Evolutionary conservation across 2,329 filamentous ascomycete genomes (phyloP), one percentile per base, ranked within the genome.

Genomic region (Neocatenulostroma microsporum): DNA sequence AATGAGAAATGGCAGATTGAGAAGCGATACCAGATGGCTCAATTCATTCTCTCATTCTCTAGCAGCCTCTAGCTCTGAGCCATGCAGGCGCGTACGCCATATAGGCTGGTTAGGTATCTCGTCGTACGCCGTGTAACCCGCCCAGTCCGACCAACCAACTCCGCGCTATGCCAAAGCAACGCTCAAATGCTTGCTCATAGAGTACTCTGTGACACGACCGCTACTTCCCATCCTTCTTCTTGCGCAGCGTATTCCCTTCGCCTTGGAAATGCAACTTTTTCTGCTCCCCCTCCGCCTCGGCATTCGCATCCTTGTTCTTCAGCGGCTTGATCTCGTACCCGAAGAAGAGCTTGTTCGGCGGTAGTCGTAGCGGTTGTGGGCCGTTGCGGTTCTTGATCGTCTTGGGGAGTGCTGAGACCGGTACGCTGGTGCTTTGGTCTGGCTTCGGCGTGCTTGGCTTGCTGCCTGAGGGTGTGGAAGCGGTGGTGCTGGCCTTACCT

Each of bases 341-440:
- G 46, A 98, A 94, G 69, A 98, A 98, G 4, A 98, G 71, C 63
- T 95, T 94, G 53, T 91, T 91, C 0, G 84, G 82, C 0, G 85
- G 76, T 34, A 98, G 61, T 19, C 91, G 75, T 6, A 98, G 72
- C 3, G 89, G 87, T 56, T 91, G 84, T 0, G 89, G 87, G 0
- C 87, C 88, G 46, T 89, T 87, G 11, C 72, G 78, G 43, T 74
- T 66, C 33, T 67, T 58, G 3, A 56, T 50, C 32, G 43, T 56
- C 45, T 48, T 51, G 13, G 58, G 66, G 46, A 51, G 67, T 20
- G 66, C 60, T 8, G 61, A 51, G 23, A 51, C 41, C 26, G 65
- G 65, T 26, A 45, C 42, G 72, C 17, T 68, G 53, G 12, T 76
- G 75, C 8, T 78, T 72, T 44, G 43, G 1, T 84, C 74, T 0